These are phyloP conservation scores for Puccinellia tenuiflora DNA, from an alignment of 176 grass and related monocot species.

Conservation along the genomic window DNA sequence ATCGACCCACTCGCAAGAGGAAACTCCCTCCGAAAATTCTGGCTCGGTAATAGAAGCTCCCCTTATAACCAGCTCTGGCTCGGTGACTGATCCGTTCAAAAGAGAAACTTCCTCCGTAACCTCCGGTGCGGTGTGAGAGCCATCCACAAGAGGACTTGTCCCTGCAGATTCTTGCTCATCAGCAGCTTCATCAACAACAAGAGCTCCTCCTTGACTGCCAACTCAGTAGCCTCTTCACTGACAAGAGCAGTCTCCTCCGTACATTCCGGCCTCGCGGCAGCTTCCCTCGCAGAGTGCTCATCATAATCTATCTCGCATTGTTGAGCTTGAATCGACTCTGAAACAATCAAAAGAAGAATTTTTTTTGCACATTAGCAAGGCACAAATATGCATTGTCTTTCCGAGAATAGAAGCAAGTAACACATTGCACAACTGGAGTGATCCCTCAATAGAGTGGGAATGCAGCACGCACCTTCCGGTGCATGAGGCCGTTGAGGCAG, in stretches of 20 bases:
- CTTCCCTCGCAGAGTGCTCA: not conserved
- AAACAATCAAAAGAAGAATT: not conserved
- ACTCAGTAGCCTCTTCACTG: not conserved
- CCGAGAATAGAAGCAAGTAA: not conserved
- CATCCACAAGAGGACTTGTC: not conserved
- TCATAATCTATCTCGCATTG: not conserved
- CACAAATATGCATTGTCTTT: not conserved
- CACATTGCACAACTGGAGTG: not conserved
- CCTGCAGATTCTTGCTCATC: not conserved
- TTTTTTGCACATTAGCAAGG: not conserved
- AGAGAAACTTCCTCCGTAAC: not conserved
- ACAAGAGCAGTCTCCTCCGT: not conserved
- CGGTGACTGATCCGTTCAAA: not conserved
- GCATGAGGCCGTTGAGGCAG: not conserved
- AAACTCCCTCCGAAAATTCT: not conserved
- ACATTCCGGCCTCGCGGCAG: not conserved
- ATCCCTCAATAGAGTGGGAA: not conserved
- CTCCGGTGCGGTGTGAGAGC: not conserved
- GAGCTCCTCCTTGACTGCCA: not conserved
- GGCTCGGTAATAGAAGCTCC: not conserved
- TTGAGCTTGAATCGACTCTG: slow-evolving; percentile 16
- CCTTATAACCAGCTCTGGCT: not conserved
- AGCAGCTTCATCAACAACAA: not conserved
- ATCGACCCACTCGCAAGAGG: not conserved
- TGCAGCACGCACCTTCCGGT: slow-evolving; percentile 27